These are phyloP conservation scores for Urtica urens DNA, from an alignment of 306 rosid species.

Conservation along the genomic window DNA sequence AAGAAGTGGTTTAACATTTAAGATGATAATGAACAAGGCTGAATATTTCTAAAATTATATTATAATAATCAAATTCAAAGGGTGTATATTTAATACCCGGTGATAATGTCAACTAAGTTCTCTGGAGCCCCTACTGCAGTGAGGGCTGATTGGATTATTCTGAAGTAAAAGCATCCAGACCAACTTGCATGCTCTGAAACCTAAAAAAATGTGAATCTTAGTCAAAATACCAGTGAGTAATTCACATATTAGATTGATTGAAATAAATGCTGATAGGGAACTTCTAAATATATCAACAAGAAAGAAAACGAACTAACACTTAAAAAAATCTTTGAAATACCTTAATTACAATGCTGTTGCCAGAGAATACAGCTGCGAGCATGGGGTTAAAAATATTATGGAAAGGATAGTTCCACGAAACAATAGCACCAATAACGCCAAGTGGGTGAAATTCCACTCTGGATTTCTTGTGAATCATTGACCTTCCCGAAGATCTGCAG, in stretches of 20 bases:
- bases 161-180: slow-evolving; percentile 94
- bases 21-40: slow-evolving; percentile 12
- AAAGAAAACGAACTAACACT: slow-evolving; percentile 37
- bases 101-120: slow-evolving; percentile 82
- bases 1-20: slow-evolving; percentile 14
- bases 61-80: slow-evolving; percentile 7
- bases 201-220: slow-evolving; percentile 30
- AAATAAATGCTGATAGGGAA: too few relatives aligned
- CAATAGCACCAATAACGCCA: slow-evolving; percentile 89
- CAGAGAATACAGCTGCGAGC: slow-evolving; percentile 83
- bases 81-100: slow-evolving; percentile 46
- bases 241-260: background rate
- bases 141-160: slow-evolving; percentile 94
- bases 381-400: slow-evolving; percentile 88
- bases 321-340: slow-evolving; percentile 24
- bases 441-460: slow-evolving; percentile 88
- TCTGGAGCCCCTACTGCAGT: slow-evolving; percentile 99
- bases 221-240: slow-evolving; percentile 16
- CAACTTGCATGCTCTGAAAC: slow-evolving; percentile 96
- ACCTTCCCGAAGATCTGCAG: slow-evolving; percentile 71
- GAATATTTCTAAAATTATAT: too few relatives aligned
- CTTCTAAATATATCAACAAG: too few relatives aligned
- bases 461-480: slow-evolving; percentile 80
- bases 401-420: slow-evolving; percentile 91
- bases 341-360: slow-evolving; percentile 83